Base-by-base conservation (phyloP, 2,329 filamentous ascomycete species). In the Cytospora paraplurivora region DNA sequence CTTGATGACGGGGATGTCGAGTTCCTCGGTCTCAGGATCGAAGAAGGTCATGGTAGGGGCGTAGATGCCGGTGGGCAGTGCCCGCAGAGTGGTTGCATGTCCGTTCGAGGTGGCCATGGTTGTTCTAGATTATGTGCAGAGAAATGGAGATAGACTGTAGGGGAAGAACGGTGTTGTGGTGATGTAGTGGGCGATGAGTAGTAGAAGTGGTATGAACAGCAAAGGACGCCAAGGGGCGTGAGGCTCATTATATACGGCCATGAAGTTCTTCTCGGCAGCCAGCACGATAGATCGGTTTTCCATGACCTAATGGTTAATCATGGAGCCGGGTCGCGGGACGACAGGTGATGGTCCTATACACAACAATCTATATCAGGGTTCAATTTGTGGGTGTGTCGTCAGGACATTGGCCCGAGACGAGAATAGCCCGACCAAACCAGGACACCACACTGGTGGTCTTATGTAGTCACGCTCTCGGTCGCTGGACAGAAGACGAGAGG, bases 41-140 rank as follows among this genome's bases (percentile, higher is more conserved):
- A 96, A 96, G 76, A 96, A 96, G 71, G 92, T 96, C 88, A 95
- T 92, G 66, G 90, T 94, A 33, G 92, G 92, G 65, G 90, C 90
- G 76, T 95, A 96, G 74, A 95, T 93, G 74, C 92, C 91, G 72
- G 89, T 88, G 52, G 90, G 89, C 62, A 96, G 85, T 67, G 88
- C 82, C 64, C 83, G 78, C 66, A 78, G 78, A 19, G 76, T 67
- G 67, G 76, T 73, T 64, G 73, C 67, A 68, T 75, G 73, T 63
- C 75, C 74, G 67, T 76, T 74, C 66, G 60, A 62, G 47, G 66
- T 67, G 44, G 69, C 37, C 77, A 79, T 79, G 64, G 59, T 75
- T 68, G 38, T 50, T 55, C 34, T 55, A 49, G 49, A 62, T 68
- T 11, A 7, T 21, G 27, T 13, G n/a, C 33, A 53, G 13, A 21